A percentile compares a stretch with the other conserved stretches of the same genome.
Conservation (phyloP, 768 basidiomycete species). For the Favolaschia claudopus region DNA sequence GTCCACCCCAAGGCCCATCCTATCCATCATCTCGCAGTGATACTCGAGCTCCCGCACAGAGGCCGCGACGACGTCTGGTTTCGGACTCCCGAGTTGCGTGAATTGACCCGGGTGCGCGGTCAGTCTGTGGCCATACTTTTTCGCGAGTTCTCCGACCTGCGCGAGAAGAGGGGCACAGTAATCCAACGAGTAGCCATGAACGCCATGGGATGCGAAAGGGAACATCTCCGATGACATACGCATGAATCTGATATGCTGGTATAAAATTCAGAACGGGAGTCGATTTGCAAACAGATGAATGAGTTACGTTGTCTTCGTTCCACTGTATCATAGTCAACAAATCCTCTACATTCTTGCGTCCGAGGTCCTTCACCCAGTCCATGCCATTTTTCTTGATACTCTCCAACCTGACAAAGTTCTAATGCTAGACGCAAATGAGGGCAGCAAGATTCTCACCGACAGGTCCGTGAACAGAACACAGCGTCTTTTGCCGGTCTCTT, state of each 20-base stretch:
- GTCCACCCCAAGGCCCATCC: slow-evolving; percentile 84
- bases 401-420: slow-evolving; percentile 61
- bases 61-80: slow-evolving; percentile 73
- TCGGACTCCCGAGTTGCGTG: slow-evolving; percentile 84
- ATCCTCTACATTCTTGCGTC: slow-evolving; percentile 77
- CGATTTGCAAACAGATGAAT: background rate
- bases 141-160: slow-evolving; percentile 70
- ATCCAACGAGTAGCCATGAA: slow-evolving; percentile 81
- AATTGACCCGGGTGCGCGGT: slow-evolving; percentile 92
- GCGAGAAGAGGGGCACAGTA: slow-evolving; percentile 69
- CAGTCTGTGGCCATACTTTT: slow-evolving; percentile 76
- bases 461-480: slow-evolving; percentile 80
- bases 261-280: background rate
- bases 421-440: background rate
- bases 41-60: slow-evolving; percentile 85
- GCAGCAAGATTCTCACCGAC: slow-evolving; percentile 64
- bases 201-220: slow-evolving; percentile 86
- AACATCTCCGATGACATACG: slow-evolving; percentile 93
- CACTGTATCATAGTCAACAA: slow-evolving; percentile 81
- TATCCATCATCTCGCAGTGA: slow-evolving; percentile 87
- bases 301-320: slow-evolving; percentile 83
- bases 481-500: slow-evolving; percentile 68
- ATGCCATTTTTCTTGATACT: slow-evolving; percentile 83
- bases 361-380: slow-evolving; percentile 84
- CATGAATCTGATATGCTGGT: slow-evolving; percentile 83